Evolutionary conservation across 805 yeast species (phyloP).

Genomic region (Starmera caribaea): DNA sequence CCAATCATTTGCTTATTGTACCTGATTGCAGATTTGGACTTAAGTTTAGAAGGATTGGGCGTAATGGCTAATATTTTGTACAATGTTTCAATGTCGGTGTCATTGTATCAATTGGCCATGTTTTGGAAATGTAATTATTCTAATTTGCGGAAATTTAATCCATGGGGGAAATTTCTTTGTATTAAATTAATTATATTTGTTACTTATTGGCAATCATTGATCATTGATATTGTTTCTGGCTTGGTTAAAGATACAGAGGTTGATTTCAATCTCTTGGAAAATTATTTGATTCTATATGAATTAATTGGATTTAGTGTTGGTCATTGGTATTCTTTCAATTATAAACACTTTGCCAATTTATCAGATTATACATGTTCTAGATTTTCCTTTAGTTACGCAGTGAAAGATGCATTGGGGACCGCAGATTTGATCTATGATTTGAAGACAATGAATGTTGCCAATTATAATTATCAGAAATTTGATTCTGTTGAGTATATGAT

Average conservation of each 20-base stretch:
- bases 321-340: constrained; percentile 83
- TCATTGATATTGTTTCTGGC: constrained; percentile 16
- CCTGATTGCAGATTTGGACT: constrained; percentile 30
- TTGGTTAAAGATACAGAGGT: no score
- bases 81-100: constrained; percentile 70
- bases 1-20: constrained; percentile 65
- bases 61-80: constrained; percentile 29
- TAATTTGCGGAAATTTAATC: constrained; percentile 72
- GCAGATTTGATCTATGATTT: constrained; percentile 79
- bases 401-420: constrained; percentile 66
- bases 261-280: constrained; percentile 14
- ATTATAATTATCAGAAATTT: constrained; percentile 73
- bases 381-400: constrained; percentile 48
- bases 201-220: constrained; percentile 83
- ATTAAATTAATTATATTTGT: constrained; percentile 93
- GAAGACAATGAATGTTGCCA: constrained; percentile 57
- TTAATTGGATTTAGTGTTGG: constrained; percentile 77
- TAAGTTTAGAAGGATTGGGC: no score
- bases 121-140: constrained; percentile 87
- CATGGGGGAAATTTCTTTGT: constrained; percentile 88
- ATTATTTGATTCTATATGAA: constrained; percentile 73
- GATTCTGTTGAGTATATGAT: constrained; percentile 69
- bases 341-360: constrained; percentile 54
- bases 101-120: constrained; percentile 76
- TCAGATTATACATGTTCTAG: constrained; percentile 63